phyloP scores from a whole-genome alignment of 1,139 yeast species.

The Geotrichum bryndzae region DNA sequence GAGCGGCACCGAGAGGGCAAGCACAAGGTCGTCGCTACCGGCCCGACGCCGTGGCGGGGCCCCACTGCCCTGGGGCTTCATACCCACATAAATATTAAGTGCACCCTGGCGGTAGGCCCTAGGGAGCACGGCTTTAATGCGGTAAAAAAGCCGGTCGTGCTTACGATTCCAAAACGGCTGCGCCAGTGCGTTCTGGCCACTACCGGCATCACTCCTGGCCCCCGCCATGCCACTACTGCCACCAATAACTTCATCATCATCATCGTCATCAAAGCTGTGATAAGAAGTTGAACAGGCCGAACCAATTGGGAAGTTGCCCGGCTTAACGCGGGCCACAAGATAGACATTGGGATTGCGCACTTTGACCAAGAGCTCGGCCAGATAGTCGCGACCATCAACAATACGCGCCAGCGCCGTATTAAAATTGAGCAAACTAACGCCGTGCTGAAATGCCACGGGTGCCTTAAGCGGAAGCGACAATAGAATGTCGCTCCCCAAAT shows the following conservation, averaged over 20 bases:
- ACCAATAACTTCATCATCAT: slow-evolving; percentile 4
- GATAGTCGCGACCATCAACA: slow-evolving; percentile 31
- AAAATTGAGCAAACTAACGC: slow-evolving; percentile 56
- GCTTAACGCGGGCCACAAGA: slow-evolving; percentile 47
- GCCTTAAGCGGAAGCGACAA: slow-evolving; percentile 77
- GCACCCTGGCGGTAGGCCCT: slow-evolving; percentile 61
- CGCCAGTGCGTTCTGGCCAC: slow-evolving; percentile 44
- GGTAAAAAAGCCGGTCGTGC: slow-evolving; percentile 48
- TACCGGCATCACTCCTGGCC: slow-evolving; percentile 1
- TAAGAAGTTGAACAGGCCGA: slow-evolving; percentile 14
- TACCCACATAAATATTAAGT: slow-evolving; percentile 67
- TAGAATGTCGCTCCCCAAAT: slow-evolving; percentile 70
- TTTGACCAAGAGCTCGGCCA: slow-evolving; percentile 68
- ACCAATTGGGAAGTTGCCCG: slow-evolving; percentile 24
- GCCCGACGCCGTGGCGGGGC: background rate
- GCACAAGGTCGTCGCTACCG: slow-evolving; percentile 57
- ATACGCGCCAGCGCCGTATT: slow-evolving; percentile 72
- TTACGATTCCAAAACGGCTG: slow-evolving; percentile 70
- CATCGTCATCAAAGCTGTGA: background rate
- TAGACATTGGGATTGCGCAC: slow-evolving; percentile 64
- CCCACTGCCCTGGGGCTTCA: slow-evolving; percentile 53
- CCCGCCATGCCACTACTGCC: slow-evolving; percentile 18
- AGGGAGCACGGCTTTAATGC: slow-evolving; percentile 77
- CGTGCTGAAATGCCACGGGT: slow-evolving; percentile 65
- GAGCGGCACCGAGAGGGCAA: slow-evolving; percentile 74